Evolutionary conservation across 2,329 filamentous ascomycete genomes (phyloP), one percentile per base, ranked within the genome.

Genomic region (Zymoseptoria crescenta): DNA sequence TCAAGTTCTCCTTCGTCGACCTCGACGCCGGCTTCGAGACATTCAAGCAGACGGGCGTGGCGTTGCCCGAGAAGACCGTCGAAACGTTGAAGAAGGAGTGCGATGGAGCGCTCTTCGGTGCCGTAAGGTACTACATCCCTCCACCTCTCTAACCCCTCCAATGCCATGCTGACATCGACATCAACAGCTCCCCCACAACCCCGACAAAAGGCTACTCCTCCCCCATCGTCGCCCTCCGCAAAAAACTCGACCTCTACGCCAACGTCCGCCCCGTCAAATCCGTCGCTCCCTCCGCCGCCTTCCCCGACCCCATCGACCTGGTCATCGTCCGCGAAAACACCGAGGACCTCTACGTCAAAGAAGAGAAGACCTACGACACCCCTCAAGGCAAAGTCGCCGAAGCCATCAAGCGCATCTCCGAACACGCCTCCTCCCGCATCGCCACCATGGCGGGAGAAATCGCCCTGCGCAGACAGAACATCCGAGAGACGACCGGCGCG

Each of bases 311-410:
- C 1, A 91, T 96, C 71, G 94, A 99, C 78, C 87, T 99, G 75
- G 94, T 99, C 71, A 99, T 97, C 70, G 94, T 97, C 57, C 89
- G 94, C 65, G 94, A 99, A 78, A 99, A 99, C 81, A 99, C 94
- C 30, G 94, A 99, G 79, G 94, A 99, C 74, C 83, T 99, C 49
- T 96, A 96, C 77, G 93, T 99, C 69, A 97, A 97, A 80, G 89
- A 97, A 75, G 94, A 99, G 80, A 87, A 81, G 74, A 96, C 91
- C 21, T 87, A 84, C 73, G 84, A 89, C 56, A 85, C 83, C 30
- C 80, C 87, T 41, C 83, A 89, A 61, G 81, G 80, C 75, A 92
- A 91, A 79, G 88, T 97, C 59, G 93, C 94, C 64, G 93, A 97
- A 79, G 94, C 94, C 52, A 93, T 97, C 79, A 99, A 99, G 83